Evolutionary conservation across 768 basidiomycete genomes (phyloP).

Genomic region (Boletus coccyginus): DNA sequence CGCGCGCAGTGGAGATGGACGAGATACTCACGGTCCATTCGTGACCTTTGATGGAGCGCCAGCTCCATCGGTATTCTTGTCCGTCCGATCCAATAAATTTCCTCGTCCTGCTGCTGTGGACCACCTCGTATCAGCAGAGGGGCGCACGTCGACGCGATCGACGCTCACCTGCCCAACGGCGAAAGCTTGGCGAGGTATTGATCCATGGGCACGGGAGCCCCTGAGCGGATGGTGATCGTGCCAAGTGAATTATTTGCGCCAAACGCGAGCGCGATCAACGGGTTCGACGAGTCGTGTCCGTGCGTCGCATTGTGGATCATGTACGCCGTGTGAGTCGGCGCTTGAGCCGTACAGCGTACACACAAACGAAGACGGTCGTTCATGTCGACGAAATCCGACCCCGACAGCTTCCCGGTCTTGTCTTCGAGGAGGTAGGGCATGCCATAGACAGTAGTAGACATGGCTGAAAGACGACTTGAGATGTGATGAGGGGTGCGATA

Average conservation of each 20-base stretch:
- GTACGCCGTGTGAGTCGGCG: conserved; percentile 43
- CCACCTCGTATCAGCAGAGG: conserved; percentile 1
- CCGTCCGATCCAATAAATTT: conserved; percentile 60
- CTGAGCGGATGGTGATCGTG: conserved; percentile 44
- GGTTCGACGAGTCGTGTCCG: conserved; percentile 29
- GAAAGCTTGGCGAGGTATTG: conserved; percentile 48
- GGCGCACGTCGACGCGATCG: neutral
- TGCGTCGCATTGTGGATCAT: conserved; percentile 47
- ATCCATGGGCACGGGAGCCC: conserved; percentile 43
- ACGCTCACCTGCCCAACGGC: conserved; percentile 40
- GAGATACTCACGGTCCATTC: conserved; percentile 60
- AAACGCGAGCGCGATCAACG: conserved; percentile 51
- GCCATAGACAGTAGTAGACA: conserved; percentile 44
- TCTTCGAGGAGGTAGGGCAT: conserved; percentile 67
- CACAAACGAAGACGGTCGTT: conserved; percentile 55
- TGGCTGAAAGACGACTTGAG: conserved; percentile 7
- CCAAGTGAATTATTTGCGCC: conserved; percentile 50
- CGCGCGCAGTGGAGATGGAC: neutral
- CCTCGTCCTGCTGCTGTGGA: conserved; percentile 42
- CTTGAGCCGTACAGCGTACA: conserved; percentile 47
- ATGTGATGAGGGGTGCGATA: neutral
- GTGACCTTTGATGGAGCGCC: conserved; percentile 43
- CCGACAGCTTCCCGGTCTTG: conserved; percentile 49
- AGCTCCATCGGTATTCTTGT: conserved; percentile 60
- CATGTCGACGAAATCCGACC: conserved; percentile 60